These are phyloP conservation scores for Raphanus sativus DNA, from an alignment of 345 rosid genomes.

Conservation along the genomic window DNA sequence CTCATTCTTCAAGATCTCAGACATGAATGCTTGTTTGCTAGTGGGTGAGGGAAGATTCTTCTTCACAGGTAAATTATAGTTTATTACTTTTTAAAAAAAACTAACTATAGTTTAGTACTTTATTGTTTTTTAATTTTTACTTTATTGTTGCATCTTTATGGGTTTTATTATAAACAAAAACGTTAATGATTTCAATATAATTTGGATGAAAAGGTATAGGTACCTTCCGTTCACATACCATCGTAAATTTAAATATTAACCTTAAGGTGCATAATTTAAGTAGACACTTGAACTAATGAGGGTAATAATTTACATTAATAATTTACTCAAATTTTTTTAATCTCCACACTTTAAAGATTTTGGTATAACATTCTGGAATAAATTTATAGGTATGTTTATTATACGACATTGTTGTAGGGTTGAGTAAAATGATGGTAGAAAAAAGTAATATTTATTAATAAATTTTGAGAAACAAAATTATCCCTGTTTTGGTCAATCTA, in stretches of 20 bases:
- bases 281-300: not conserved
- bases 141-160: constrained; percentile 34
- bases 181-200: constrained; percentile 44
- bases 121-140: constrained; percentile 6
- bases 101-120: constrained; percentile 3
- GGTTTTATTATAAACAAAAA: constrained; percentile 23
- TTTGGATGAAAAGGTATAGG: constrained; percentile 23
- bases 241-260: constrained; percentile 8
- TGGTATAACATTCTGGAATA: constrained; percentile 3
- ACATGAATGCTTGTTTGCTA: constrained; percentile 51
- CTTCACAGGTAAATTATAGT: constrained; percentile 26
- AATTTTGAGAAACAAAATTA: not conserved
- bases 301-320: not conserved
- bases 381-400: constrained; percentile 1
- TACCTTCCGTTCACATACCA: constrained; percentile 16
- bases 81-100: not conserved
- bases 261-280: not conserved
- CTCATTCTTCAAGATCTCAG: constrained; percentile 49
- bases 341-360: constrained; percentile 15
- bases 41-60: constrained; percentile 38
- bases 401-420: constrained; percentile 13
- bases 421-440: constrained; percentile 15
- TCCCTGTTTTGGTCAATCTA: no score
- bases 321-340: not conserved
- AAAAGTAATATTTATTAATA: constrained; percentile 1